These are phyloP conservation scores for Pythium coloratum DNA, from an alignment of 352 stramenopile species.

Conservation along the genomic window DNA sequence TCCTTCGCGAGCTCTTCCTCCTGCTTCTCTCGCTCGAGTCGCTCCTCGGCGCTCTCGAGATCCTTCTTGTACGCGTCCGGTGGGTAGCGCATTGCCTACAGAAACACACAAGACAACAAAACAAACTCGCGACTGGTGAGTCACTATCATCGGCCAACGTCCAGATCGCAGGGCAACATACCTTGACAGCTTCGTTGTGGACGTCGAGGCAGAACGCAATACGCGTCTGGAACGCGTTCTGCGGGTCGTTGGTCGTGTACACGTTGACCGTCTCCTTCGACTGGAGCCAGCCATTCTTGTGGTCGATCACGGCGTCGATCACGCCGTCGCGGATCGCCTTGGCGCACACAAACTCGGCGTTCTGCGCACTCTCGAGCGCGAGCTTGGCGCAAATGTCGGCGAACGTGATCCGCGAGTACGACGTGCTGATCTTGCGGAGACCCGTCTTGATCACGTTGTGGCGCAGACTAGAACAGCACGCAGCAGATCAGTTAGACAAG, in stretches of 20 bases:
- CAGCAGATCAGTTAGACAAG: background rate
- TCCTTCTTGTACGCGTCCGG: constrained; percentile 98
- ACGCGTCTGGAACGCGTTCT: constrained; percentile 95
- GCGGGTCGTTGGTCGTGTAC: constrained; percentile 93
- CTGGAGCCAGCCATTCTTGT: constrained; percentile 93
- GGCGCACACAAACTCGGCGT: constrained; percentile 97
- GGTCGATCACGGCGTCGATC: constrained; percentile 98
- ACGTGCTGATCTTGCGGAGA: constrained; percentile 96
- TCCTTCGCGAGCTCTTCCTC: constrained; percentile 96
- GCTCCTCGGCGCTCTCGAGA: constrained; percentile 90
- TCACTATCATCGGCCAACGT: too few species aligned
- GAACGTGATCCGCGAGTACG: constrained; percentile 92
- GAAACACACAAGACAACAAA: background rate
- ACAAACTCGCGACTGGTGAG: background rate
- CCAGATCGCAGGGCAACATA: constrained; percentile 19
- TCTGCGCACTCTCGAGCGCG: constrained; percentile 89
- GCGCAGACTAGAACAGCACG: constrained; percentile 64
- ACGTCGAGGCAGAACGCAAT: constrained; percentile 99
- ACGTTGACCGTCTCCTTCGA: constrained; percentile 86
- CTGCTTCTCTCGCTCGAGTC: constrained; percentile 91
- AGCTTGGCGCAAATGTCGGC: constrained; percentile 94
- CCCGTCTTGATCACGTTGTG: constrained; percentile 99
- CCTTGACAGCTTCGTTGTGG: constrained; percentile 98
- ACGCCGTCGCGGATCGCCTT: constrained; percentile 98
- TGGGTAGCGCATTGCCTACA: constrained; percentile 94